A percentile compares a stretch with the other conserved stretches of the same genome.
Evolutionary conservation across 306 rosid genomes (phyloP).

Genomic region (Ormosia emarginata): DNA sequence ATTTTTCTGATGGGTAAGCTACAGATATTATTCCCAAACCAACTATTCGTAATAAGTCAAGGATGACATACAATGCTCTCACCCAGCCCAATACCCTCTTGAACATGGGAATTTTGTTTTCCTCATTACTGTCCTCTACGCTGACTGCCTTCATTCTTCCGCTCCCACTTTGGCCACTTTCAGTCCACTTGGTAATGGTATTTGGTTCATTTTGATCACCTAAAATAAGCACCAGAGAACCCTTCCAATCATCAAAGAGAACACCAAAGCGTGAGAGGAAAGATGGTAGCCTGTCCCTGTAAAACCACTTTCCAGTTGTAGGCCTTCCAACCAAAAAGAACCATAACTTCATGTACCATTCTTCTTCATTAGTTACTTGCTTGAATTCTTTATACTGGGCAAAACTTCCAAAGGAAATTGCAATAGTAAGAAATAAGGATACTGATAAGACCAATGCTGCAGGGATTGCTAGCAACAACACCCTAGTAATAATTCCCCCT

Average conservation of each 20-base stretch:
- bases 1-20: constrained; percentile 39
- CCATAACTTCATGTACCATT: constrained; percentile 43
- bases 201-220: constrained; percentile 45
- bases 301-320: constrained; percentile 55
- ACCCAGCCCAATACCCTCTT: no score
- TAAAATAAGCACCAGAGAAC: constrained; percentile 35
- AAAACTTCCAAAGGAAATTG: constrained; percentile 43
- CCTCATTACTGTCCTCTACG: constrained; percentile 50
- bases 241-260: constrained; percentile 54
- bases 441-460: constrained; percentile 52
- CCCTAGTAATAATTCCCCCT: constrained; percentile 55
- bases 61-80: constrained; percentile 44
- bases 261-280: constrained; percentile 49
- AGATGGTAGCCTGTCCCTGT: constrained; percentile 43
- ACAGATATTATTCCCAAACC: constrained; percentile 55
- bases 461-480: constrained; percentile 54
- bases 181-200: constrained; percentile 37
- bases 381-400: constrained; percentile 51
- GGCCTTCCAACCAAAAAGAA: constrained; percentile 43
- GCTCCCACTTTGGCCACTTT: constrained; percentile 32
- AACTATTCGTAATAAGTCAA: constrained; percentile 51
- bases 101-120: constrained; percentile 21
- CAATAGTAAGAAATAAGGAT: constrained; percentile 44
- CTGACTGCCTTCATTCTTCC: constrained; percentile 35
- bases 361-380: constrained; percentile 24